Conservation (phyloP, 2,329 filamentous ascomycete genomes). For the Huntiella decipiens region DNA sequence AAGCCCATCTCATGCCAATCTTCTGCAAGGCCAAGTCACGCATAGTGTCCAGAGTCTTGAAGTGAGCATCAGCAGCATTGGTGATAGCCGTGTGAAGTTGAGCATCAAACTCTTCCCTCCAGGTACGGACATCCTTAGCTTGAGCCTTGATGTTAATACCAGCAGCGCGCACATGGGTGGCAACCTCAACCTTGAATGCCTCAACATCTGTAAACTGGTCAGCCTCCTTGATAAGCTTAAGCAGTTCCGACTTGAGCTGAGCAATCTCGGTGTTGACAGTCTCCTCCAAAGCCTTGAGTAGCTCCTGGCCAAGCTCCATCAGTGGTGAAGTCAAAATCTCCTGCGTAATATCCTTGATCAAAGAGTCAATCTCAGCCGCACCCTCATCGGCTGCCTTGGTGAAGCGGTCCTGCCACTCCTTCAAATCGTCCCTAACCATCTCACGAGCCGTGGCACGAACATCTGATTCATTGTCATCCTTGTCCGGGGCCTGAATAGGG, state of each 20-base stretch:
- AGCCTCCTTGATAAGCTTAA: conserved; percentile 37
- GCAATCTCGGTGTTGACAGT: conserved; percentile 44
- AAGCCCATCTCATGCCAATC: conserved; percentile 87
- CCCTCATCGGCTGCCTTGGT: conserved; percentile 71
- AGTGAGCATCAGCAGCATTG: conserved; percentile 57
- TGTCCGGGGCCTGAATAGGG: conserved; percentile 25
- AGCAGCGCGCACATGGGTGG: conserved; percentile 38
- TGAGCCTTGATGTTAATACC: conserved; percentile 57
- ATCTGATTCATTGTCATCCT: conserved; percentile 31
- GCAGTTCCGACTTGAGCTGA: conserved; percentile 39
- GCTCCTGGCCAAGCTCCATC: conserved; percentile 43
- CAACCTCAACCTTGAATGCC: conserved; percentile 25
- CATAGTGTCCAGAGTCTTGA: conserved; percentile 66
- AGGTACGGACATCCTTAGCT: conserved; percentile 57
- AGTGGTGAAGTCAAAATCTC: conserved; percentile 18
- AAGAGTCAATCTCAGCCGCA: conserved; percentile 49
- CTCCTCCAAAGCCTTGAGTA: conserved; percentile 50
- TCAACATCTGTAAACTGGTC: conserved; percentile 25
- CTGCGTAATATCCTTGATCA: conserved; percentile 36
- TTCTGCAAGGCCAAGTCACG: conserved; percentile 73
- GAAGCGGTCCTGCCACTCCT: conserved; percentile 77
- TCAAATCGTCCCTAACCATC: conserved; percentile 59
- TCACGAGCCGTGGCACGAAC: conserved; percentile 39
- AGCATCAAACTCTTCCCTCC: conserved; percentile 53
- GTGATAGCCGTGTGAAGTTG: conserved; percentile 51